These are phyloP conservation scores for Ajuga chamaepitys DNA, from an alignment of 257 asterid genomes.

Conservation along the genomic window DNA sequence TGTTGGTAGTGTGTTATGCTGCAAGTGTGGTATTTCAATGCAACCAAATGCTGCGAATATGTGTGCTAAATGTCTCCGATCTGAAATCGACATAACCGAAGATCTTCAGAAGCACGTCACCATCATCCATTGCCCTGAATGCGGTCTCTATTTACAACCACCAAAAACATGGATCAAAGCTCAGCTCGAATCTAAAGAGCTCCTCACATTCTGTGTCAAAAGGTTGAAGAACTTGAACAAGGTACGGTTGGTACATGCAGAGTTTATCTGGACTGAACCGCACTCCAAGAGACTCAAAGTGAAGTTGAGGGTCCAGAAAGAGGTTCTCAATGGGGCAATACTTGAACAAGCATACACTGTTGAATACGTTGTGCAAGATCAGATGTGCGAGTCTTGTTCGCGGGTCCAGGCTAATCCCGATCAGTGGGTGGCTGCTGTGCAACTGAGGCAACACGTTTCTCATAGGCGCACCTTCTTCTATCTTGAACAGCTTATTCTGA, in stretches of 20 bases:
- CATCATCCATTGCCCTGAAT: conserved; percentile 39
- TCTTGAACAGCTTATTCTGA: conserved; percentile 55
- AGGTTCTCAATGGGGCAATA: conserved; percentile 44
- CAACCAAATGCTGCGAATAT: conserved; percentile 51
- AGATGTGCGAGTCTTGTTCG: conserved; percentile 49
- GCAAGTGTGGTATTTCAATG: conserved; percentile 39
- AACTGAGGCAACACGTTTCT: conserved; percentile 52
- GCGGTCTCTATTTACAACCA: conserved; percentile 44
- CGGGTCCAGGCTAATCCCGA: conserved; percentile 52
- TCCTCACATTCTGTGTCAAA: conserved; percentile 37
- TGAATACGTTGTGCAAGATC: conserved; percentile 46
- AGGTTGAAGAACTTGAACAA: conserved; percentile 37
- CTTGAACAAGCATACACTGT: conserved; percentile 38
- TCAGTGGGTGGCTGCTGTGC: conserved; percentile 61
- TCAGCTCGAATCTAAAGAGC: conserved; percentile 37
- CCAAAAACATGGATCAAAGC: conserved; percentile 50
- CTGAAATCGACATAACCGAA: conserved; percentile 43
- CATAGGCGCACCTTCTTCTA: conserved; percentile 60
- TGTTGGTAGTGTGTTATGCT: conserved; percentile 35
- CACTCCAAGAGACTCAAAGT: conserved; percentile 50
- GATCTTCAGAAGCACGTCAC: conserved; percentile 34
- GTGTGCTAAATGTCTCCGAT: conserved; percentile 39
- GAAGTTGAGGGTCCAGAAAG: conserved; percentile 38
- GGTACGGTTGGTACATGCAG: conserved; percentile 31
- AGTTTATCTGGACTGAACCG: conserved; percentile 49